Base-by-base conservation (phyloP, 371 early-diverging fungal species). In the Umbelopsis sp. region DNA sequence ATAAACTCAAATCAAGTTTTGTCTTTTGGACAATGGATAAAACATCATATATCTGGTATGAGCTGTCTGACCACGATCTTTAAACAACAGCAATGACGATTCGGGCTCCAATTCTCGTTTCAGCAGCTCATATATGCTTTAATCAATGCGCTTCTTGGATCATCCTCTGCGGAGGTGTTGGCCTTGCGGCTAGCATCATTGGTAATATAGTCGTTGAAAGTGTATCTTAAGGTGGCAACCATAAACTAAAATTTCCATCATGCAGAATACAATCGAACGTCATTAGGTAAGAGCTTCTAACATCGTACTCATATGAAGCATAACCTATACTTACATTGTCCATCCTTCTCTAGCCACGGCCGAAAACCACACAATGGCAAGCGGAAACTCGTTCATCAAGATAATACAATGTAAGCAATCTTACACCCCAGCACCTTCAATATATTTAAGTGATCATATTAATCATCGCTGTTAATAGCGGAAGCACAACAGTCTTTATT, bases 91-190 rank as follows among this genome's bases (percentile, higher is more conserved):
- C 12, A 41, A 41, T 10, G 41, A 41, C 12, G 41, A 41, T 29
- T 16, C 57, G 16, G 14, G 18, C 35, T 8, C 32, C 57, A 57
- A 18, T 35, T 25, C 29, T 35, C 6, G 0, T 35, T n/a, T 10
- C 35, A 35, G 57, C 35, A 35, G 35, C 57, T 8, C 8, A 35
- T 4, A 35, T 35, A 5, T 35, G 29, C 12, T 35, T 57, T 6
- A 18, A 12, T 37, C 57, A 57, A 4, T 57, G 57, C 35, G 18
- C 57, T 3, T 37, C 57, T 16, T 57, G 57, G 57, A 57, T 57
- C 32, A 57, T 57, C 29, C 57, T 57, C 7, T 57, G 57, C n/a
- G 57, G 57, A 16, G 57, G 57, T 35, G 57, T 57, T 2, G 57
- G 57, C 3, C 35, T 57, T 0, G 57, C 57, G 14, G 57, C 57